phyloP scores from a whole-genome alignment of 1,284 basidiomycete genomes.

The Trametes sp. region DNA sequence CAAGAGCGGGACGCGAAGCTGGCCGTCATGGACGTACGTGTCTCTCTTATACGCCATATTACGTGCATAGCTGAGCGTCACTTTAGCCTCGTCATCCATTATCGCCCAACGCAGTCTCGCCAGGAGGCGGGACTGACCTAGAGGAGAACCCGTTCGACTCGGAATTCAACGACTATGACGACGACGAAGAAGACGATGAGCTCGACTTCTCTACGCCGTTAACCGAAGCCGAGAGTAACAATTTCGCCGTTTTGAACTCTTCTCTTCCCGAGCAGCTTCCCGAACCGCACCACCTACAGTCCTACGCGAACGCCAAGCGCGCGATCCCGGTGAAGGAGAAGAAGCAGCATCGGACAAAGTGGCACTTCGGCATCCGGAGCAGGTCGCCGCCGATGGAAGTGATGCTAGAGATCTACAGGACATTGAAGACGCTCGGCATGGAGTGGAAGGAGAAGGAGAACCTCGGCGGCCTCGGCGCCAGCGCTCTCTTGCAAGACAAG shows the following conservation, averaged over 20 bases:
- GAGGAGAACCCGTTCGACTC: constrained; percentile 80
- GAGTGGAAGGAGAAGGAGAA: constrained; percentile 92
- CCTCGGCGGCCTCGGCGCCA: constrained; percentile 69
- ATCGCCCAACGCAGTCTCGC: constrained; percentile 61
- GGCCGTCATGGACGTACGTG: constrained; percentile 77
- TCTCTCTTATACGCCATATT: not conserved
- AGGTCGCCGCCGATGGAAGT: constrained; percentile 98
- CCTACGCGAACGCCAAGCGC: constrained; percentile 69
- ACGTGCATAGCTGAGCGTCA: not conserved
- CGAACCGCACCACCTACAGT: constrained; percentile 63
- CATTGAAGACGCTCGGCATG: constrained; percentile 93
- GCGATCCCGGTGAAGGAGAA: constrained; percentile 62
- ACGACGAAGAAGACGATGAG: constrained; percentile 60
- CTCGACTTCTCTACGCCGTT: constrained; percentile 66
- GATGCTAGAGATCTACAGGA: constrained; percentile 98
- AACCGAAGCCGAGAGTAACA: constrained; percentile 58
- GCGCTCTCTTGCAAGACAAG: constrained; percentile 41
- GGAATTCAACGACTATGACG: constrained; percentile 68
- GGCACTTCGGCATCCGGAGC: constrained; percentile 98
- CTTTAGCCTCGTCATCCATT: constrained; percentile 67
- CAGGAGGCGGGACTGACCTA: constrained; percentile 57
- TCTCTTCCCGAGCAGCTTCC: constrained; percentile 72
- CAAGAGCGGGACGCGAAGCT: constrained; percentile 83
- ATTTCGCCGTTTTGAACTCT: constrained; percentile 87
- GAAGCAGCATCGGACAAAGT: constrained; percentile 80